These are phyloP conservation scores for Ophiostoma tasmaniense DNA, from an alignment of 2,329 filamentous ascomycete species.

Conservation along the genomic window DNA sequence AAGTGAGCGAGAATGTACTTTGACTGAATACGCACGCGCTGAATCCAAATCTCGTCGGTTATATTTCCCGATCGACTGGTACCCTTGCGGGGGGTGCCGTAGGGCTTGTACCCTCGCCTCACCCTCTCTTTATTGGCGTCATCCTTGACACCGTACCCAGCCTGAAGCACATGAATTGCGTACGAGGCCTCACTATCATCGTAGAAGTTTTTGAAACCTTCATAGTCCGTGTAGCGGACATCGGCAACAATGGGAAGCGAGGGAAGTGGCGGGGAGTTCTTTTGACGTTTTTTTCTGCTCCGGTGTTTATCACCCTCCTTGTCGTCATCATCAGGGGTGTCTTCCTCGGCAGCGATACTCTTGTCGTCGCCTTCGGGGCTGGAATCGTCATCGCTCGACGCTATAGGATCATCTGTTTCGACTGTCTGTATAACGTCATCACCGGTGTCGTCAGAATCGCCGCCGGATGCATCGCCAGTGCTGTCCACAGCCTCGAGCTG, in stretches of 20 bases:
- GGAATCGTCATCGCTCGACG: neutral
- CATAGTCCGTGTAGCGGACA: slow-evolving; percentile 30
- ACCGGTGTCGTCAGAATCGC: neutral
- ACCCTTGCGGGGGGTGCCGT: neutral
- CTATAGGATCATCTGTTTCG: neutral
- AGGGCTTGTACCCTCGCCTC: neutral
- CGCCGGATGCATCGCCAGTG: neutral
- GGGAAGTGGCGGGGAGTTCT: neutral
- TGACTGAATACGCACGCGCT: slow-evolving; percentile 35
- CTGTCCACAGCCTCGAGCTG: neutral
- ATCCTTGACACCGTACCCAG: neutral
- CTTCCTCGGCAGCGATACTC: neutral
- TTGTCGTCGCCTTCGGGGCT: neutral
- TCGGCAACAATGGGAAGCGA: slow-evolving; percentile 28
- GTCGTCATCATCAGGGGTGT: neutral
- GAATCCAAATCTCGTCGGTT: slow-evolving; percentile 23
- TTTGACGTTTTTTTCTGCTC: neutral
- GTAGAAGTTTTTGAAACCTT: slow-evolving; percentile 35
- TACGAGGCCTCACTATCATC: slow-evolving; percentile 27
- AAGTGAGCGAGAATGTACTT: slow-evolving; percentile 33
- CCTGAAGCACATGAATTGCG: neutral
- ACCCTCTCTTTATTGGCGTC: neutral
- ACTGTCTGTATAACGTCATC: neutral
- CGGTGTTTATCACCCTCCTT: neutral
- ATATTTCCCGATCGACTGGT: neutral